These are phyloP conservation scores for Pleurotus cornucopiae DNA, from an alignment of 768 basidiomycete genomes.

Conservation along the genomic window DNA sequence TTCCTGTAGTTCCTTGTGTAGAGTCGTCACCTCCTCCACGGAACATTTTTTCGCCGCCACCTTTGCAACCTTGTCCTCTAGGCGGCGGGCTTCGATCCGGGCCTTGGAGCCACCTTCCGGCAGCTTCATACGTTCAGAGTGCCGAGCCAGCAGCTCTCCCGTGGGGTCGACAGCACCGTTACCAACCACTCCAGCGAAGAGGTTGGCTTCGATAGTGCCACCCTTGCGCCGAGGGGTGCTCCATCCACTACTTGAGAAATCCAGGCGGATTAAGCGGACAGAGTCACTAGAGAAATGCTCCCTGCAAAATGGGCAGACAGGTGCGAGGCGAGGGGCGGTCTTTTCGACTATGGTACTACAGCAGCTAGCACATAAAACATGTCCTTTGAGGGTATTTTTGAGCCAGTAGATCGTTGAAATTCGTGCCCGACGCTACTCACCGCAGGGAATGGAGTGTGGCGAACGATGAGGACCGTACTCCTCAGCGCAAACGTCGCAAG, in stretches of 20 bases:
- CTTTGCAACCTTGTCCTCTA: conserved; percentile 75
- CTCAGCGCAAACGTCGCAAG: conserved; percentile 89
- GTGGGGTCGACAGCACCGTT: conserved; percentile 24
- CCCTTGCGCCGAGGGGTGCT: conserved; percentile 55
- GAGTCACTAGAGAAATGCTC: conserved; percentile 64
- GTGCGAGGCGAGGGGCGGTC: conserved; percentile 63
- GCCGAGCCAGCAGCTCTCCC: conserved; percentile 37
- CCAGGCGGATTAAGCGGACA: conserved; percentile 75
- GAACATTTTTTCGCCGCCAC: conserved; percentile 85
- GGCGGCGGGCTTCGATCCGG: conserved; percentile 54
- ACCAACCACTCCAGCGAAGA: conserved; percentile 19
- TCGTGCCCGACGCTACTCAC: conserved; percentile 32
- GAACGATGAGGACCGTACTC: conserved; percentile 72
- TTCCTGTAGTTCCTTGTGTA: conserved; percentile 75
- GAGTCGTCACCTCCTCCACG: conserved; percentile 75
- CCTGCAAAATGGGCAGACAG: conserved; percentile 83
- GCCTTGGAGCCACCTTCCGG: conserved; percentile 39
- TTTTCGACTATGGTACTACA: conserved; percentile 81
- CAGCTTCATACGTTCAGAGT: conserved; percentile 44
- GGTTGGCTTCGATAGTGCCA: conserved; percentile 44
- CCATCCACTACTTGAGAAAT: conserved; percentile 67
- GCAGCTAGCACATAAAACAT: conserved; percentile 75
- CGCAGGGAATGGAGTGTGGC: conserved; percentile 81
- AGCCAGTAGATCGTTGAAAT: background rate
- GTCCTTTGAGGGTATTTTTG: conserved; percentile 41